Percentiles rank a stretch among this genome's conserved stretches.
These are phyloP conservation scores for Phytophthora podocarpi DNA, from an alignment of 352 stramenopile species.

Conservation along the genomic window DNA sequence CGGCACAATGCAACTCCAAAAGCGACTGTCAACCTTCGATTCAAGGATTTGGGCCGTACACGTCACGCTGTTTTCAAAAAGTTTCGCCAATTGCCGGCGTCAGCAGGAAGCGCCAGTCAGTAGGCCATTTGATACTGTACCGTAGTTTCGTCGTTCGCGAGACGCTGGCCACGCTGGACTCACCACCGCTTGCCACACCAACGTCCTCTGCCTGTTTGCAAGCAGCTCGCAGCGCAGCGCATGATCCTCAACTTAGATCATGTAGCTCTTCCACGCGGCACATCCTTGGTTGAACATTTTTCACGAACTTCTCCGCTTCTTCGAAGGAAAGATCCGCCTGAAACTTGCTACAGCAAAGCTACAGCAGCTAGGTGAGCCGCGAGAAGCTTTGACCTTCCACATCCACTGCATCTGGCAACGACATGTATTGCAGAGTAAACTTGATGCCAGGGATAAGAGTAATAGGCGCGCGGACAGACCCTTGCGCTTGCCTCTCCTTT, in stretches of 20 bases:
- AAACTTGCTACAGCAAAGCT: too few relatives aligned
- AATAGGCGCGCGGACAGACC: constrained; percentile 22
- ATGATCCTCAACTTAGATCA: constrained; percentile 18
- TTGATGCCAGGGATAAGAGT: constrained; percentile 26
- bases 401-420: constrained; percentile 16
- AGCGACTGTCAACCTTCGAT: background rate
- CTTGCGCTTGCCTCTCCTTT: constrained; percentile 23
- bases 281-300: constrained; percentile 14
- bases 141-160: constrained; percentile 8
- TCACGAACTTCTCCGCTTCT: background rate
- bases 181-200: background rate
- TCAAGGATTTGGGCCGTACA: constrained; percentile 11
- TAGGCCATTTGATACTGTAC: background rate
- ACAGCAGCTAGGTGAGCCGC: constrained; percentile 9
- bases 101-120: background rate
- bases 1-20: background rate
- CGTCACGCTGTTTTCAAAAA: constrained; percentile 7
- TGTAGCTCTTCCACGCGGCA: constrained; percentile 5
- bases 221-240: too few relatives aligned
- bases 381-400: constrained; percentile 12
- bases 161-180: constrained; percentile 9
- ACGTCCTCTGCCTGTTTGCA: background rate
- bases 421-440: constrained; percentile 4
- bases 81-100: constrained; percentile 16
- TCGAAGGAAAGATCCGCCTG: constrained; percentile 1